Conservation (phyloP, 805 yeast genomes). For the Pichia rugopelliculosa region DNA sequence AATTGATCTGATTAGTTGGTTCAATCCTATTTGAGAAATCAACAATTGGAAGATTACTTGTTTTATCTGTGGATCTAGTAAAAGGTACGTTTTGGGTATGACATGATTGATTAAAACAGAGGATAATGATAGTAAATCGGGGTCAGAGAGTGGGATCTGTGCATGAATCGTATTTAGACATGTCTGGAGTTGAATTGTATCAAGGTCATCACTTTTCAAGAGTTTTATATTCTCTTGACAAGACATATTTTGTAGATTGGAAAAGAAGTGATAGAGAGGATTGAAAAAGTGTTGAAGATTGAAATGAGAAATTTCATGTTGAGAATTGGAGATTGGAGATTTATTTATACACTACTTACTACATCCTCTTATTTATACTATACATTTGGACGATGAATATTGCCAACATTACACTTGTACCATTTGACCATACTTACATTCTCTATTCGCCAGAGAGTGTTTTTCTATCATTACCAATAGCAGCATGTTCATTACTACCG, state of each 20-base stretch:
- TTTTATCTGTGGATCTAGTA: conserved; percentile 9
- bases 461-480: conserved; percentile 49
- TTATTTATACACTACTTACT: too few relatives aligned
- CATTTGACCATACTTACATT: conserved; percentile 83
- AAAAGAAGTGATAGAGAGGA: neutral
- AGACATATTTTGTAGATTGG: neutral
- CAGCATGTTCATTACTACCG: conserved; percentile 74
- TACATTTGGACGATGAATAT: too few relatives aligned
- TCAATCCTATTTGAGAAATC: conserved; percentile 18
- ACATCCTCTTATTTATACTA: too few relatives aligned
- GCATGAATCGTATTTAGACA: conserved; percentile 3
- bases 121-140: conserved; percentile 10
- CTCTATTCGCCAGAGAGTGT: conserved; percentile 61
- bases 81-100: conserved; percentile 17
- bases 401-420: conserved; percentile 27
- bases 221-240: neutral
- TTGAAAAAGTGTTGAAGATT: neutral
- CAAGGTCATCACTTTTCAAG: neutral
- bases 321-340: too few relatives aligned
- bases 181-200: conserved; percentile 3
- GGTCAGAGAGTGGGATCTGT: conserved; percentile 3
- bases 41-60: conserved; percentile 7
- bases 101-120: conserved; percentile 12
- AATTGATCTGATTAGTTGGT: conserved; percentile 2
- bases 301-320: neutral